Conservation (phyloP, 106 monocot genomes). For the Dendrobium catenatum region DNA sequence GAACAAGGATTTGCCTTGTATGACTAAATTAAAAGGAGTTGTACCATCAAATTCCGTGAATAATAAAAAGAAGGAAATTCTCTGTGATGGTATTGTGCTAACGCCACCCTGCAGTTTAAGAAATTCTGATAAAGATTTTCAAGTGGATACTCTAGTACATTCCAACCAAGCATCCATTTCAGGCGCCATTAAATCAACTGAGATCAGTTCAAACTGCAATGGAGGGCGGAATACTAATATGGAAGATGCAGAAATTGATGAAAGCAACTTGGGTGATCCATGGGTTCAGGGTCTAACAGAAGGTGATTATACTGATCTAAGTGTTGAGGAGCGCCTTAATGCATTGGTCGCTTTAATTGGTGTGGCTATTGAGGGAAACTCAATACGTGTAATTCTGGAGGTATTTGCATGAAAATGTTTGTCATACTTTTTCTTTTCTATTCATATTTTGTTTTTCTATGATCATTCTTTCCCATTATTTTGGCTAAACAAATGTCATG, state of each 20-base stretch:
- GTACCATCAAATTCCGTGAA: conserved; percentile 6
- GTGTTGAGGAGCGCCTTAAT: conserved; percentile 87
- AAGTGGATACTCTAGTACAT: conserved; percentile 14
- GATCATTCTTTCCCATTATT: background rate
- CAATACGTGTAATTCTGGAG: conserved; percentile 83
- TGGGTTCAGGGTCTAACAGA: conserved; percentile 88
- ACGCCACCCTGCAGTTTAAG: conserved; percentile 14
- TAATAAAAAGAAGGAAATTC: conserved; percentile 15
- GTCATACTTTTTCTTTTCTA: background rate
- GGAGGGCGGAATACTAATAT: conserved; percentile 20
- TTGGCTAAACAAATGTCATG: conserved; percentile 17
- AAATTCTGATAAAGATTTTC: conserved; percentile 23
- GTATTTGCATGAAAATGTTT: conserved; percentile 22
- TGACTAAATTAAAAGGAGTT: conserved; percentile 25
- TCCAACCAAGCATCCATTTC: conserved; percentile 20
- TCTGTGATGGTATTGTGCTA: conserved; percentile 15
- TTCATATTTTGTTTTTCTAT: background rate
- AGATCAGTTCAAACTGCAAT: conserved; percentile 17
- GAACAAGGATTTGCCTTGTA: conserved; percentile 19
- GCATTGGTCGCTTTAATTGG: conserved; percentile 83
- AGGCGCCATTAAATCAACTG: conserved; percentile 10
- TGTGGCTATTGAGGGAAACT: conserved; percentile 91
- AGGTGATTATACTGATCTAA: conserved; percentile 89
- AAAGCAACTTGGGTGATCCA: conserved; percentile 62
- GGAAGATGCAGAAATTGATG: conserved; percentile 77